phyloP scores from a whole-genome alignment of 371 early-diverging fungal species.

The Entomophthora muscae region DNA sequence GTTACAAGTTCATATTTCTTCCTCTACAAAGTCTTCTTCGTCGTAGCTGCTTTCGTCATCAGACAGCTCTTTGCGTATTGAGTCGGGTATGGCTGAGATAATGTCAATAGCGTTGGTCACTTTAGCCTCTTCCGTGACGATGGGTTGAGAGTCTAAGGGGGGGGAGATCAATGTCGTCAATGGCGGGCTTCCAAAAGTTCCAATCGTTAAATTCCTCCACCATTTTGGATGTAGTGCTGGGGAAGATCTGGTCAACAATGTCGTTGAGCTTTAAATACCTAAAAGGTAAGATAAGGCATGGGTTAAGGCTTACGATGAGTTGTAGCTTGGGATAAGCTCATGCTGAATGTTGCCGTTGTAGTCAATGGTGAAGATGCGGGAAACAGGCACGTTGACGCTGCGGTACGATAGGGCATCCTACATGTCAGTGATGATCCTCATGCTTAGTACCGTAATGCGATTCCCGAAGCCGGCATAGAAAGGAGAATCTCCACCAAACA shows the following conservation, averaged over 20 bases:
- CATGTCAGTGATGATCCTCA: background rate
- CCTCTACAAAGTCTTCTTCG: slow-evolving; percentile 3
- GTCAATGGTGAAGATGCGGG: slow-evolving; percentile 95
- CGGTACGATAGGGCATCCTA: slow-evolving; percentile 87
- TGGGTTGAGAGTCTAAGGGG: too few species aligned
- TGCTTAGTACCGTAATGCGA: slow-evolving; percentile 17
- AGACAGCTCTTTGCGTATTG: slow-evolving; percentile 16
- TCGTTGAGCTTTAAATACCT: slow-evolving; percentile 80
- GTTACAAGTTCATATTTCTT: background rate
- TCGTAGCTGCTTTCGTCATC: slow-evolving; percentile 13
- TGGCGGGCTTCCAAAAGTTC: slow-evolving; percentile 58
- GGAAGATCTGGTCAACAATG: slow-evolving; percentile 93
- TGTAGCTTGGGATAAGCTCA: slow-evolving; percentile 69
- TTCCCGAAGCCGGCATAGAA: slow-evolving; percentile 99
- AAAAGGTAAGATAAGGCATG: slow-evolving; percentile 5
- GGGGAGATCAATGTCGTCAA: slow-evolving; percentile 34
- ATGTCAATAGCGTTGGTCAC: too few species aligned
- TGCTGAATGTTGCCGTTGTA: slow-evolving; percentile 80
- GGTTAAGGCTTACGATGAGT: slow-evolving; percentile 34
- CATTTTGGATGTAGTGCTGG: slow-evolving; percentile 25
- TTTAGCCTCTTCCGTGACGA: too few species aligned
- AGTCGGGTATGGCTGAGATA: too few species aligned
- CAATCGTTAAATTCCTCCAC: slow-evolving; percentile 57
- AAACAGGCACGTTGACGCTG: slow-evolving; percentile 79
- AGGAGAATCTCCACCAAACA: slow-evolving; percentile 59